Evolutionary conservation across 1,139 yeast species (phyloP).

Genomic region (Pichia sp.): DNA sequence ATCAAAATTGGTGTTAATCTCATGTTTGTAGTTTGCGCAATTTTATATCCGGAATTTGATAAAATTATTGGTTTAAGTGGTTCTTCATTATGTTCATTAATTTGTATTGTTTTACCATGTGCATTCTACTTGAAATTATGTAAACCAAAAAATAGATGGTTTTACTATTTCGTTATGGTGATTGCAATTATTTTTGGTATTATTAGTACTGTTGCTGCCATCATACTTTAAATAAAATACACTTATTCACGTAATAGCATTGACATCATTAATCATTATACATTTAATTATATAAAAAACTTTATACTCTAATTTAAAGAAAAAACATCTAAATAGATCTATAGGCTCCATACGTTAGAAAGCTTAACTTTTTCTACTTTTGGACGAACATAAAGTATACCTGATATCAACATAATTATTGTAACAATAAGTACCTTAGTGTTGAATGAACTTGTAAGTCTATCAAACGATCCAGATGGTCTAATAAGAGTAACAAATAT

Average conservation of each 20-base stretch:
- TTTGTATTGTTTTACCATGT: slow-evolving; percentile 52
- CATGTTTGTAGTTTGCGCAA: slow-evolving; percentile 43
- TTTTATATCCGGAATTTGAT: slow-evolving; percentile 54
- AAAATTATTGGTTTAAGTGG: slow-evolving; percentile 51
- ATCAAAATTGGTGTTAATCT: slow-evolving; percentile 45
- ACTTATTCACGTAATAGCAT: background rate
- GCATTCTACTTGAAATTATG: slow-evolving; percentile 39
- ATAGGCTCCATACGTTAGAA: slow-evolving; percentile 7
- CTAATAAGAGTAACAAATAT: slow-evolving; percentile 69
- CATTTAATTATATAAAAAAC: background rate
- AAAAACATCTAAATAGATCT: background rate
- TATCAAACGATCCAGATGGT: slow-evolving; percentile 82
- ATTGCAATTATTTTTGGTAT: slow-evolving; percentile 24
- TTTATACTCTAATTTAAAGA: background rate
- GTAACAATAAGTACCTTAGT: slow-evolving; percentile 58
- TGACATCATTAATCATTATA: background rate
- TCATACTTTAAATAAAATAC: slow-evolving; percentile 7
- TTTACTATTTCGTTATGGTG: slow-evolving; percentile 23
- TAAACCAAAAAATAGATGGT: slow-evolving; percentile 22
- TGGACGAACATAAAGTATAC: slow-evolving; percentile 25
- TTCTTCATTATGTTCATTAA: slow-evolving; percentile 49
- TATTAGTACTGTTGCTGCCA: slow-evolving; percentile 29
- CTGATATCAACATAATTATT: slow-evolving; percentile 43
- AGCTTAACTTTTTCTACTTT: slow-evolving; percentile 1
- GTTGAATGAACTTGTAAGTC: slow-evolving; percentile 56